These are phyloP conservation scores for Pyrrhoderma lamaoense DNA, from an alignment of 1,284 basidiomycete genomes.

Conservation along the genomic window DNA sequence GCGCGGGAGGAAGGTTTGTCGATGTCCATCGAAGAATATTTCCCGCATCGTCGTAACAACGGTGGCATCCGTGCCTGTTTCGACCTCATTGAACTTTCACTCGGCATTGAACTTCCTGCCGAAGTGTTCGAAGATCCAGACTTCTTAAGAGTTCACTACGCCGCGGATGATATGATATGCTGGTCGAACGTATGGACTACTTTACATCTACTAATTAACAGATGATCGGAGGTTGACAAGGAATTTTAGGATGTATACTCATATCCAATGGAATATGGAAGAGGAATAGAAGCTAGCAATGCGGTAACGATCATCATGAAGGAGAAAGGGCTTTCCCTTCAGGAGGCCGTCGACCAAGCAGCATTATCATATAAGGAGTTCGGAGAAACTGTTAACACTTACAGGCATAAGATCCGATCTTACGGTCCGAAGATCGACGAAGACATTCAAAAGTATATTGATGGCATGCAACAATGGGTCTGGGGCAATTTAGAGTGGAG, in stretches of 20 bases:
- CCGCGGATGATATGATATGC: slow-evolving; percentile 10
- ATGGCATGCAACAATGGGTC: slow-evolving; percentile 32
- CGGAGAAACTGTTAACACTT: slow-evolving; percentile 27
- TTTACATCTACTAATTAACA: background rate
- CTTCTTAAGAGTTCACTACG: slow-evolving; percentile 2
- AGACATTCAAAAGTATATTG: slow-evolving; percentile 29
- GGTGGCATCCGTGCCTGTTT: slow-evolving; percentile 12
- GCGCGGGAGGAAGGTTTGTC: background rate
- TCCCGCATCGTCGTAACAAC: slow-evolving; percentile 11
- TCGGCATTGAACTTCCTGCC: slow-evolving; percentile 16
- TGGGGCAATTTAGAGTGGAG: slow-evolving; percentile 35
- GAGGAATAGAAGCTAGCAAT: slow-evolving; percentile 34
- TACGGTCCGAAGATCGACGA: slow-evolving; percentile 27
- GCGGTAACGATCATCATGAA: slow-evolving; percentile 35
- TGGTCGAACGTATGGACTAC: slow-evolving; percentile 7
- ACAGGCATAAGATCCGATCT: slow-evolving; percentile 26
- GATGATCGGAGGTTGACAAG: background rate
- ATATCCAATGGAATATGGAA: slow-evolving; percentile 49
- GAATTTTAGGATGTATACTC: slow-evolving; percentile 59
- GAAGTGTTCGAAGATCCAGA: slow-evolving; percentile 13
- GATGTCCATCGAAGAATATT: slow-evolving; percentile 28
- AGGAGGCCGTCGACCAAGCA: slow-evolving; percentile 31
- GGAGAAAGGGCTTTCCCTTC: slow-evolving; percentile 29
- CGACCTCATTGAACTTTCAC: slow-evolving; percentile 12
- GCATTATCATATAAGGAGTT: slow-evolving; percentile 26